These are phyloP conservation scores for Chlorella vulgaris DNA, from an alignment of 139 green algal genomes.

Conservation along the genomic window DNA sequence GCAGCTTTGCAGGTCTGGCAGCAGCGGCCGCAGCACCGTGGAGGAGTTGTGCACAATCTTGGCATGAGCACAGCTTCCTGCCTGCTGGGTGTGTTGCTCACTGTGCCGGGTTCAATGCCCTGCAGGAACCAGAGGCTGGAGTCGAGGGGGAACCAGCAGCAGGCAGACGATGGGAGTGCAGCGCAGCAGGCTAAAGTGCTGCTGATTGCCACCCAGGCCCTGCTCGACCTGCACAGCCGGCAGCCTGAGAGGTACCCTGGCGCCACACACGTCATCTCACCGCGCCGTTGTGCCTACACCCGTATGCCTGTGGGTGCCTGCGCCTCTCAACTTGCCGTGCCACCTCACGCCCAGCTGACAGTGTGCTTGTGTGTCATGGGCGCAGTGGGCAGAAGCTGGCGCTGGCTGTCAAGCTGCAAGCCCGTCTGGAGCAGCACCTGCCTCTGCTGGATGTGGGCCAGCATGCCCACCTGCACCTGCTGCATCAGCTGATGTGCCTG, in stretches of 20 bases:
- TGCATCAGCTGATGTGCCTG: slow-evolving; percentile 24
- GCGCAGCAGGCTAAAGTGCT: slow-evolving; percentile 11
- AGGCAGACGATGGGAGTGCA: neutral
- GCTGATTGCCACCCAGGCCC: slow-evolving; percentile 20
- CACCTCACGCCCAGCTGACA: neutral
- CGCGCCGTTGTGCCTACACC: neutral
- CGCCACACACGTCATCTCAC: neutral
- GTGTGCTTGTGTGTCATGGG: neutral
- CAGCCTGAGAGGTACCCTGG: neutral
- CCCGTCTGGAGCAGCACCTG: neutral
- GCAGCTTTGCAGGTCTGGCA: too few species aligned
- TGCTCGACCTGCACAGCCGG: slow-evolving; percentile 25
- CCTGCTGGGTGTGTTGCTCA: too few species aligned
- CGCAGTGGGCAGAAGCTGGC: slow-evolving; percentile 1
- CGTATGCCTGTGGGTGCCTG: neutral
- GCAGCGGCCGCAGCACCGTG: too few species aligned
- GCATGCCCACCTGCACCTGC: neutral
- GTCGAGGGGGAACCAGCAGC: too few species aligned
- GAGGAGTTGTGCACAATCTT: too few species aligned
- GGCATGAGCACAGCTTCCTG: too few species aligned
- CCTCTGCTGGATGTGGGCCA: neutral
- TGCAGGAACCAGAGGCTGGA: too few species aligned
- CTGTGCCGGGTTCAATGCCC: too few species aligned
- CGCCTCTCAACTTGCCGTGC: neutral
- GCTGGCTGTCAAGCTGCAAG: slow-evolving; percentile 25